Base-by-base conservation (phyloP, 2,329 filamentous ascomycete species). In the Xylaria hypoxylon region DNA sequence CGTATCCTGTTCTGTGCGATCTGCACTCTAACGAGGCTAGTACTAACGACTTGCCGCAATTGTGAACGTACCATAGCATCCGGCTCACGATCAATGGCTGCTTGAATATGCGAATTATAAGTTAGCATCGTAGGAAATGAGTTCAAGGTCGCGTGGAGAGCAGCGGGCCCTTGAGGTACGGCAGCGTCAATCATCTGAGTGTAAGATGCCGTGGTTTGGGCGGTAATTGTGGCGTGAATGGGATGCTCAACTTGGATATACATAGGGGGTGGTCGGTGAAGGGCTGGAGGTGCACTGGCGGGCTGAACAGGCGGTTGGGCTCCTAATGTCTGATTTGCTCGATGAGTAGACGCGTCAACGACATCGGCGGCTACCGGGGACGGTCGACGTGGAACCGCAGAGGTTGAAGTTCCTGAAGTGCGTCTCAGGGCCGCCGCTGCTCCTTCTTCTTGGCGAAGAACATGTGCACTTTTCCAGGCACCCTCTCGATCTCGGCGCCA, bases 401-500 rank as follows among this genome's bases (percentile, higher is more conserved):
- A 66, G 33, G 51, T 62, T n/a, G 69, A 51, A 0, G 24, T 60
- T 26, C 62, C 58, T 10, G 71, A 52, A 5, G 31, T 47, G 8
- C 75, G 73, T 22, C 76, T 75, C 19, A 77, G 70, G 33, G 87
- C 87, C 17, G 85, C 82, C 1, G 81, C 78, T 0, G 87, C 85
- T 2, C 89, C 90, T 65, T 92, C 90, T 75, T 92, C 90, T 76
- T 96, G 93, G 44, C 89, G 86, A 10, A 97, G 83, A 50, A 88
- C 87, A 70, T 95, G 92, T 38, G 89, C 89, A 60, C 90, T 88
- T 71, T 90, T 90, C 94, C 96, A 98, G 28, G 92, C 87, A 2
- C 94, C 94, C 71, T 96, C 90, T 70, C 89, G 87, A 70, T 96
- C 92, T 68, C 93, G 90, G 72, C 92, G 91, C 96, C 96, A 99